phyloP scores from a whole-genome alignment of 148 eudicot species.

The Vaccinium myrtillus region DNA sequence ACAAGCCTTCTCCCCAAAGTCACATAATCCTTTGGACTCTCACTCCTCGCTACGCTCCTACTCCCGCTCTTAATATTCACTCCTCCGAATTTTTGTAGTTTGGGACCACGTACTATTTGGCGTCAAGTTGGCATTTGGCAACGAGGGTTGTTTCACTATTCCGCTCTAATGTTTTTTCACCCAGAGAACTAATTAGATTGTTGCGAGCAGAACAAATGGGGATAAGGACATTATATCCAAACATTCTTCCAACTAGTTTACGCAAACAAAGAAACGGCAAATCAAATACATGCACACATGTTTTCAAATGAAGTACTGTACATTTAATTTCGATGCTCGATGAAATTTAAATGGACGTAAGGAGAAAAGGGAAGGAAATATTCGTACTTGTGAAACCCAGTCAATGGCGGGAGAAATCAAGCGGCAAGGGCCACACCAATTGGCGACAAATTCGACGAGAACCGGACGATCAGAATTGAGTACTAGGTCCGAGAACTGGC shows the following conservation, averaged over 20 bases:
- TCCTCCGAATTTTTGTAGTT: neutral
- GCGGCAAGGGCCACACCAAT: constrained; percentile 69
- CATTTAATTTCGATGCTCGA: neutral
- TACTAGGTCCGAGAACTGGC: constrained; percentile 39
- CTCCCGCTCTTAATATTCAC: neutral
- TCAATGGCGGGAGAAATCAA: constrained; percentile 49
- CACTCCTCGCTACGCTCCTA: neutral
- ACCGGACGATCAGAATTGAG: constrained; percentile 50
- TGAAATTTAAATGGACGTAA: neutral
- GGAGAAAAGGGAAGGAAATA: neutral
- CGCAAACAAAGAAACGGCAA: neutral
- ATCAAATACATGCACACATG: neutral
- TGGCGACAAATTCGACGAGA: constrained; percentile 56
- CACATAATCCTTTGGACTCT: neutral
- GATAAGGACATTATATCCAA: neutral
- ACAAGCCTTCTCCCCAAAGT: neutral
- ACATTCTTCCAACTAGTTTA: neutral
- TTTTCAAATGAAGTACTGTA: neutral
- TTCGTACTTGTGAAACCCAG: constrained; percentile 37
- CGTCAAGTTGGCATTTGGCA: neutral
- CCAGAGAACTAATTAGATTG: no score
- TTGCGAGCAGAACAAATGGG: no score
- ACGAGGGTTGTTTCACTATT: neutral
- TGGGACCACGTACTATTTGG: neutral
- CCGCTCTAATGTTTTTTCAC: no score